Conservation (phyloP, 331 rosid genomes). For the Prunus yedoensis region DNA sequence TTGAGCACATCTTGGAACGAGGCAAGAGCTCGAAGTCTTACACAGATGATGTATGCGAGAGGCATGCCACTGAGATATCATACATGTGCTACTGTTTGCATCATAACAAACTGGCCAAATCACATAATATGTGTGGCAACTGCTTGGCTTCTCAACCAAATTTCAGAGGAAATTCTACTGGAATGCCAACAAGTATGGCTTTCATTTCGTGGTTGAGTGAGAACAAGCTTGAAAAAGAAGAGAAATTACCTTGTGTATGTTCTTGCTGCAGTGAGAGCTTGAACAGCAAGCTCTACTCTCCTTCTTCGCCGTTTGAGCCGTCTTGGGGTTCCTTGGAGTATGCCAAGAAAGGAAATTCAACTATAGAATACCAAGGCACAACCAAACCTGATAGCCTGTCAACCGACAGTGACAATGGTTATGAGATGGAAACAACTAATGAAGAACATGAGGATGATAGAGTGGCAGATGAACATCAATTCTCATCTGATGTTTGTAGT, state of each 20-base stretch:
- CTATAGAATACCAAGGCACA: conserved; percentile 31
- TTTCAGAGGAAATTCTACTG: conserved; percentile 26
- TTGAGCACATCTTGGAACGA: conserved; percentile 53
- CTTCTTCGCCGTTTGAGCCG: conserved; percentile 37
- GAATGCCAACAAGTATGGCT: conserved; percentile 36
- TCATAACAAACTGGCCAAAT: conserved; percentile 48
- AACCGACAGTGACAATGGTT: conserved; percentile 24
- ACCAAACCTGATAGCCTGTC: not conserved
- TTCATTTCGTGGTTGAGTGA: conserved; percentile 43
- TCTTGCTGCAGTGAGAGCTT: conserved; percentile 63
- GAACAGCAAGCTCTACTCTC: conserved; percentile 29
- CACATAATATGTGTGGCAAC: conserved; percentile 51
- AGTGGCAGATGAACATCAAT: conserved; percentile 39
- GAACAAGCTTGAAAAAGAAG: conserved; percentile 32
- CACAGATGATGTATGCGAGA: conserved; percentile 57
- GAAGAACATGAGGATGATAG: conserved; percentile 33
- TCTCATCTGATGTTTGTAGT: conserved; percentile 50
- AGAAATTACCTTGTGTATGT: conserved; percentile 28
- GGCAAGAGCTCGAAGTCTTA: conserved; percentile 20
- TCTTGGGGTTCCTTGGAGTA: conserved; percentile 45
- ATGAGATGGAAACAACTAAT: conserved; percentile 35
- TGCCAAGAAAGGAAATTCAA: conserved; percentile 38
- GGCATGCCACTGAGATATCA: conserved; percentile 71
- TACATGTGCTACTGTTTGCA: conserved; percentile 52
- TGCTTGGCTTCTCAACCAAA: conserved; percentile 57